phyloP scores from a whole-genome alignment of 768 basidiomycete genomes.

The Hypholoma fasciculare region DNA sequence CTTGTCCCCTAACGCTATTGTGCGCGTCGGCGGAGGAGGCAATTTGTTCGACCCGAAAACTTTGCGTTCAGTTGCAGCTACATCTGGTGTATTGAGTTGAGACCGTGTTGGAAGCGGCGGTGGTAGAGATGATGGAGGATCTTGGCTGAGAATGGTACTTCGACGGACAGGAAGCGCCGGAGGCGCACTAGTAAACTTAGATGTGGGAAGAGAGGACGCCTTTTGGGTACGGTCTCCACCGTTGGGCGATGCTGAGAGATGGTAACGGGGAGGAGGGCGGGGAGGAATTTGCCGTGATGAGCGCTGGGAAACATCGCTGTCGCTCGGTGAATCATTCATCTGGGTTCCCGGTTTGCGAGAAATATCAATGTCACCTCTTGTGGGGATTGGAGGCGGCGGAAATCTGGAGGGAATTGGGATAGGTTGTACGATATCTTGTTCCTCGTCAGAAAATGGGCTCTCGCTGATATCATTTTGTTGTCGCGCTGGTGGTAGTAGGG shows the following conservation, averaged over 20 bases:
- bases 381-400: constrained; percentile 22
- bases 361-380: constrained; percentile 9
- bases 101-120: constrained; percentile 27
- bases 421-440: constrained; percentile 6
- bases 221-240: constrained; percentile 7
- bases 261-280: constrained; percentile 25
- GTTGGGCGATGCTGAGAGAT: constrained; percentile 22
- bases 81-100: constrained; percentile 10
- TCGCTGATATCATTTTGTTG: constrained; percentile 8
- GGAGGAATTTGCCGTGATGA: constrained; percentile 13
- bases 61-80: constrained; percentile 31
- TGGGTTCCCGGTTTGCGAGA: constrained; percentile 18
- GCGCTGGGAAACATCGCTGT: constrained; percentile 14
- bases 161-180: constrained; percentile 51
- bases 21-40: constrained; percentile 76
- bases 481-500: constrained; percentile 3
- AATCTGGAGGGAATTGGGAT: constrained; percentile 3
- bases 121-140: constrained; percentile 17
- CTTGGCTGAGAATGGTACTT: constrained; percentile 21
- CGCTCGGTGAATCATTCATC: constrained; percentile 36
- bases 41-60: constrained; percentile 33
- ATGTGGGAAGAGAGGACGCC: constrained; percentile 11
- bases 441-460: constrained; percentile 20
- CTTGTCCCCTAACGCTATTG: constrained; percentile 67
- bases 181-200: constrained; percentile 27